Evolutionary conservation across 768 basidiomycete species (phyloP), one percentile per base, ranked within the genome.

Genomic region (Lentinula edodes): DNA sequence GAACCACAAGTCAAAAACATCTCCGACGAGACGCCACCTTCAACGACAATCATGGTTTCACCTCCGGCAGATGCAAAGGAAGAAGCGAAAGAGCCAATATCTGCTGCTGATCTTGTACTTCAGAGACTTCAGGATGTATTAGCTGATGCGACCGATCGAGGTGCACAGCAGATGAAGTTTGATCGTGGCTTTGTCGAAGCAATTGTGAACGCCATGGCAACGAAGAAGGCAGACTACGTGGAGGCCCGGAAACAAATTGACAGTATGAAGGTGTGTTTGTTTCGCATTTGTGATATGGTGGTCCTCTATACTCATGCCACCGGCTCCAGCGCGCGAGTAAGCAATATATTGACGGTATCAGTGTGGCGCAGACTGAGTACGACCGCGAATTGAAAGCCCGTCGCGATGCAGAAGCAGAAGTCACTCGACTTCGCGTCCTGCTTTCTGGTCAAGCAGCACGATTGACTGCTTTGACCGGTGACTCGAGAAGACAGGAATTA

Each of bases 331-430:
- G 96, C 54, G 87, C 91, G 52, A 97, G 93, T 70, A 90, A 91
- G 65, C 91, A 93, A 65, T 95, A 91, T 63, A 91, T 95, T 60
- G 90, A 95, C 64, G 97, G 97, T 45, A 78, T 99, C 45, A 88
- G 88, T 0, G 94, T 95, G 28, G 95, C 96, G 2, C 91, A 95
- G 66, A 88, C 89, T 46, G 97, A 98, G 70, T 98, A 96, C 70
- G 95, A 98, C 69, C 85, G 85, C 56, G 97, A 98, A 73, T 80
- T 95, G 39, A 87, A 90, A 61, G 86, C 88, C 20, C 84, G 96
- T 18, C 85, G 92, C 16, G 95, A 98, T 64, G 90, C 92, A 1
- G 95, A 98, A 74, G 88, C 91, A 0, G 95, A 98, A 75, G 91
- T 98, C 61, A 89, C 89, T 23, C 83, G 91, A 45, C 77, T 99